These are phyloP conservation scores for Aegilops bicornis DNA, from an alignment of 176 grass and related monocot species.

Conservation along the genomic window DNA sequence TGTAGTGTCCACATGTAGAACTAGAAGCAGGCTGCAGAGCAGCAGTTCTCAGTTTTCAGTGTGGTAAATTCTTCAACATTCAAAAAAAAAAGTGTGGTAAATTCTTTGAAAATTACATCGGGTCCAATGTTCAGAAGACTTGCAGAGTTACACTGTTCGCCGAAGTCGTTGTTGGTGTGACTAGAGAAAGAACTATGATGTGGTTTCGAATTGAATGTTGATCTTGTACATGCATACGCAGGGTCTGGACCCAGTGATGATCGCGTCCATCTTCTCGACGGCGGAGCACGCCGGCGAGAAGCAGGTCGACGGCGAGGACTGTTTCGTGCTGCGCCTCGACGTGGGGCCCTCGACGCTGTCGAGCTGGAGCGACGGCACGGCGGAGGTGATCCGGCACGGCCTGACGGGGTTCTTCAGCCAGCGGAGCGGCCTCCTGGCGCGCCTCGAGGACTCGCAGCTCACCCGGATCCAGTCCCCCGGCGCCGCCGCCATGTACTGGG, in stretches of 20 bases:
- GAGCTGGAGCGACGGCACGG: slow-evolving; percentile 86
- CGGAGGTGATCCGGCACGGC: slow-evolving; percentile 90
- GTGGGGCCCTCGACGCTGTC: slow-evolving; percentile 69
- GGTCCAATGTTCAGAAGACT: not conserved
- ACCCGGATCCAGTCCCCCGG: slow-evolving; percentile 93
- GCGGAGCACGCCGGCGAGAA: slow-evolving; percentile 93
- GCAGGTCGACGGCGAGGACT: slow-evolving; percentile 79
- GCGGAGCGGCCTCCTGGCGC: slow-evolving; percentile 77
- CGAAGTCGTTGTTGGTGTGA: too few relatives aligned
- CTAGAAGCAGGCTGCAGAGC: not conserved
- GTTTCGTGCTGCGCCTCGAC: slow-evolving; percentile 81
- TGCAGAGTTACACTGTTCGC: too few relatives aligned
- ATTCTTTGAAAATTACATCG: not conserved
- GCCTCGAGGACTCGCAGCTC: slow-evolving; percentile 86
- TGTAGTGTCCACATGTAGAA: not conserved
- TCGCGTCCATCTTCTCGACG: slow-evolving; percentile 78
- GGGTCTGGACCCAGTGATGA: slow-evolving; percentile 87
- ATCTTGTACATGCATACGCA: not conserved
- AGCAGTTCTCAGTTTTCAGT: not conserved
- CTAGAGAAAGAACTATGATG: not conserved
- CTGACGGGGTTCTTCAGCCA: slow-evolving; percentile 96
- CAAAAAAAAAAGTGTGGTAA: too few relatives aligned
- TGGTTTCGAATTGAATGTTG: not conserved
- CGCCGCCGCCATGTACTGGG: slow-evolving; percentile 91
- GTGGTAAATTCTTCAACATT: too few relatives aligned